These are phyloP conservation scores for Nicotiana rustica DNA, from an alignment of 305 asterid genomes.

Conservation along the genomic window DNA sequence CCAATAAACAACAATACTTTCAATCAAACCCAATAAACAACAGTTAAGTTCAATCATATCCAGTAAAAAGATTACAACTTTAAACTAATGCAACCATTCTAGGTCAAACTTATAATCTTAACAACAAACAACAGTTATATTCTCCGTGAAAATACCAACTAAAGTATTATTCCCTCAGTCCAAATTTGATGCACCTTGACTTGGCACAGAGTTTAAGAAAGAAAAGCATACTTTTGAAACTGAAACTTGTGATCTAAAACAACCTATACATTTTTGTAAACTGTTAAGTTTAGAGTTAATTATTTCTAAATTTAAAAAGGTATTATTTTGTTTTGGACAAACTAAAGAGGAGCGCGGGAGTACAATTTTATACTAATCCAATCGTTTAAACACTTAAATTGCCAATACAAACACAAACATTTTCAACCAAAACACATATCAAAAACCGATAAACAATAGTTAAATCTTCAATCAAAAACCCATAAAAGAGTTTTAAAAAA, in stretches of 20 bases:
- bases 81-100: background rate
- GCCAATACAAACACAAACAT: background rate
- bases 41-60: background rate
- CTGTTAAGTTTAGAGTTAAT: no score
- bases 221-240: no score
- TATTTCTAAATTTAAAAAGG: no score
- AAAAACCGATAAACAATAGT: background rate
- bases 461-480: constrained; percentile 3
- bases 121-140: background rate
- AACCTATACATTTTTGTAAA: no score
- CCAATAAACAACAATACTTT: no score
- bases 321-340: no score
- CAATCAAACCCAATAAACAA: background rate
- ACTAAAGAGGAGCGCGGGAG: no score
- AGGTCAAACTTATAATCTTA: background rate
- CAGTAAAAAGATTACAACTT: background rate
- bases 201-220: no score
- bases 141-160: background rate
- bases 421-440: background rate
- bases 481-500: background rate
- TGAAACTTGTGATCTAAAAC: no score
- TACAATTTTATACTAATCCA: constrained; percentile 7
- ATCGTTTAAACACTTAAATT: constrained; percentile 23
- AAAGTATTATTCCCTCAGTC: background rate
- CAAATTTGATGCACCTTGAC: no score